These are phyloP conservation scores for Zygosaccharomyces sapae DNA, from an alignment of 1,139 yeast genomes.

Conservation along the genomic window DNA sequence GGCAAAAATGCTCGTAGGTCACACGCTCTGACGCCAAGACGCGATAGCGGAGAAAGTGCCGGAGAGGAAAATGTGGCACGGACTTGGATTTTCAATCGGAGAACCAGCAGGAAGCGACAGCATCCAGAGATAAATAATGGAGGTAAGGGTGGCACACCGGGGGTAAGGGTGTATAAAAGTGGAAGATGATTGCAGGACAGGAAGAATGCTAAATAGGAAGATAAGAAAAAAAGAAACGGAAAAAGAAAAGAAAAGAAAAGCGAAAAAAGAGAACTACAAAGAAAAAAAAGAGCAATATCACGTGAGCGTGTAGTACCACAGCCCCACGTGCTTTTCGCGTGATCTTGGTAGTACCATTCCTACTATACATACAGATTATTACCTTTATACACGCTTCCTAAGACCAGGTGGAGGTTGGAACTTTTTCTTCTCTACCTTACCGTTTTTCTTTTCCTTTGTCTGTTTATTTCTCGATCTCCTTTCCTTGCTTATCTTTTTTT, in stretches of 20 bases:
- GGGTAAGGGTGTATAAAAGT: neutral
- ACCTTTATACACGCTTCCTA: conserved; percentile 21
- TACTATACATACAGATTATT: neutral
- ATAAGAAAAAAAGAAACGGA: no score
- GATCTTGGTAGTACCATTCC: neutral
- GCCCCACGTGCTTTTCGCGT: neutral
- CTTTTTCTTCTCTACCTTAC: conserved; percentile 29
- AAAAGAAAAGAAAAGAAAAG: no score
- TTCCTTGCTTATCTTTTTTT: conserved; percentile 26
- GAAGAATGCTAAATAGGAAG: no score
- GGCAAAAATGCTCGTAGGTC: no score
- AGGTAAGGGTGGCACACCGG: neutral
- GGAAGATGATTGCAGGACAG: neutral
- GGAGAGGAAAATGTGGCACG: no score
- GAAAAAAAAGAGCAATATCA: no score
- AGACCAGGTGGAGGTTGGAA: conserved; percentile 46
- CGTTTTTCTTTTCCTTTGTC: conserved; percentile 13
- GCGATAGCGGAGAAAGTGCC: no score
- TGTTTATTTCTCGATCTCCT: conserved; percentile 20
- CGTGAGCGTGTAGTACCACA: no score
- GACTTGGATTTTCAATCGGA: no score
- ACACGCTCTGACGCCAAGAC: no score
- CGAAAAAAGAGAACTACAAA: no score
- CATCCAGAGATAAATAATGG: neutral
- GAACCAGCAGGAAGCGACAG: neutral